Evolutionary conservation across 768 basidiomycete genomes (phyloP).

Genomic region (Russula compacta): DNA sequence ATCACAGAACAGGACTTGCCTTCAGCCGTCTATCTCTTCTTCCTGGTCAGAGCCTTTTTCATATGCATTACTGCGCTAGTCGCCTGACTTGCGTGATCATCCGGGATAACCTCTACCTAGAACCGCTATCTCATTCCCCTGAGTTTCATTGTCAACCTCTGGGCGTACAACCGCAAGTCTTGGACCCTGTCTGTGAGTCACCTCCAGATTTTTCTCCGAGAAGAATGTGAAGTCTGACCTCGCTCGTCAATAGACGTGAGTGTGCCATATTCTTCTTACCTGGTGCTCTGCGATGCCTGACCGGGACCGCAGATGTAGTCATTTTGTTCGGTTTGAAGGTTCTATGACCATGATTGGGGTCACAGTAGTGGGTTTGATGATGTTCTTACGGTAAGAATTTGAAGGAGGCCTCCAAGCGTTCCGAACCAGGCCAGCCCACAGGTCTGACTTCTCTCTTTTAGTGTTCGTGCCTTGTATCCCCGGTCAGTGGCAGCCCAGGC

Average conservation of each 20-base stretch:
- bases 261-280: not conserved
- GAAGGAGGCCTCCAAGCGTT: not conserved
- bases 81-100: not conserved
- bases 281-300: not conserved
- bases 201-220: not conserved
- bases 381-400: constrained; percentile 41
- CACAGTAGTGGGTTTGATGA: constrained; percentile 45
- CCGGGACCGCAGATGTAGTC: constrained; percentile 13
- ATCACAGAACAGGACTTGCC: not conserved
- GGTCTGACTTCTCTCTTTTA: not conserved
- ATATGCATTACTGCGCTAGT: not conserved
- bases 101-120: constrained; percentile 25
- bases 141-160: constrained; percentile 50
- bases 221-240: too few relatives aligned
- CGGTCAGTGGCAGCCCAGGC: constrained; percentile 20
- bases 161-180: constrained; percentile 22
- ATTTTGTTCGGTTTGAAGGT: constrained; percentile 29
- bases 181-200: constrained; percentile 19
- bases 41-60: constrained; percentile 26
- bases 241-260: not conserved
- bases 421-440: not conserved
- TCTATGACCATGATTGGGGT: constrained; percentile 46
- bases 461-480: constrained; percentile 28
- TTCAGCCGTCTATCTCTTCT: constrained; percentile 31
- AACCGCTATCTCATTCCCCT: constrained; percentile 59